These are phyloP conservation scores for Datura wrightii DNA, from an alignment of 257 asterid genomes.

Conservation along the genomic window DNA sequence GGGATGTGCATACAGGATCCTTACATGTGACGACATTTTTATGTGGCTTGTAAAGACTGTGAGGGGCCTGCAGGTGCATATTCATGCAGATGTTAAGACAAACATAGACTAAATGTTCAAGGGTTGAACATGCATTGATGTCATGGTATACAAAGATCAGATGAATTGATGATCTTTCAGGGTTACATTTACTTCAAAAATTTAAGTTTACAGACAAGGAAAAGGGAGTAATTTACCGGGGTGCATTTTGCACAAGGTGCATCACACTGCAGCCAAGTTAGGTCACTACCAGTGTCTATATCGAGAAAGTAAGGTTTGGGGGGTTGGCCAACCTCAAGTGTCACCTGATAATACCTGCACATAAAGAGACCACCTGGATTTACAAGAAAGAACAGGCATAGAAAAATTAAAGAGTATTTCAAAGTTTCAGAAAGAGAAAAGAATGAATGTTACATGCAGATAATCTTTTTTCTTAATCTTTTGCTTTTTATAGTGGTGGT, in stretches of 20 bases:
- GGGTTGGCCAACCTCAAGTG: constrained; percentile 69
- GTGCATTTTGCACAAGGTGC: constrained; percentile 85
- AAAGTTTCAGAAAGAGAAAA: neutral
- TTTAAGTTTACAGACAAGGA: neutral
- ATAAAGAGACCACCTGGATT: constrained; percentile 20
- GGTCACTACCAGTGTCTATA: constrained; percentile 94
- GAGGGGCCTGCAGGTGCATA: constrained; percentile 74
- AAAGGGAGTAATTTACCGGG: constrained; percentile 51
- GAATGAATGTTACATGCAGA: neutral
- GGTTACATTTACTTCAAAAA: neutral
- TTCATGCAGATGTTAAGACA: neutral
- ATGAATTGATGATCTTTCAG: constrained; percentile 6
- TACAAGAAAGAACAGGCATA: neutral
- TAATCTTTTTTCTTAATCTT: neutral
- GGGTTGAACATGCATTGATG: neutral
- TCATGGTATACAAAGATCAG: neutral
- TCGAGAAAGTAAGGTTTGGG: constrained; percentile 73
- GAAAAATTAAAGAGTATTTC: neutral
- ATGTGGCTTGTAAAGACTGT: constrained; percentile 72
- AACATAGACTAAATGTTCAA: neutral
- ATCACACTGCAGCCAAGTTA: constrained; percentile 96
- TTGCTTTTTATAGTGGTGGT: neutral
- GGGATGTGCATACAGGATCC: constrained; percentile 71
- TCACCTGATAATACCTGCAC: constrained; percentile 73
- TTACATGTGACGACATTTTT: constrained; percentile 59